Evolutionary conservation across 2,329 filamentous ascomycete genomes (phyloP).

Genomic region (Catunica adiposa): DNA sequence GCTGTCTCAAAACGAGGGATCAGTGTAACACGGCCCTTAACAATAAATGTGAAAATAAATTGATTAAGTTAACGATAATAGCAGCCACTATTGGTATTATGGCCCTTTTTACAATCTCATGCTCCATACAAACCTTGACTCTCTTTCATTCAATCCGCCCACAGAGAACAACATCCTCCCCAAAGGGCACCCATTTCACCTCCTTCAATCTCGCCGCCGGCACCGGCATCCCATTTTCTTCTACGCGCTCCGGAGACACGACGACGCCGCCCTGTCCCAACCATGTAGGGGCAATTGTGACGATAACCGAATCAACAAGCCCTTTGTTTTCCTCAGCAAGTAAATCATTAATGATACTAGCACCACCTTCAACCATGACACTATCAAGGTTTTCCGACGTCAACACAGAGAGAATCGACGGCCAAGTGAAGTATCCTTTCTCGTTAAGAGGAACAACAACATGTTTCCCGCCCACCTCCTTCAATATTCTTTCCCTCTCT

Average conservation of each 20-base stretch:
- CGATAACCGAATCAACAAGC: conserved; percentile 62
- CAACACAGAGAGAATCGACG: conserved; percentile 43
- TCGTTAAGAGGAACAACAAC: conserved; percentile 24
- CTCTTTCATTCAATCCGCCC: conserved; percentile 34
- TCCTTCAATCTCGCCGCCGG: conserved; percentile 49
- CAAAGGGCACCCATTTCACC: conserved; percentile 61
- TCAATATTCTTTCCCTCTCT: conserved; percentile 27
- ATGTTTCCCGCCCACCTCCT: conserved; percentile 36
- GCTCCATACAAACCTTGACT: not conserved
- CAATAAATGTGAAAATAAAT: not conserved
- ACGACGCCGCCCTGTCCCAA: conserved; percentile 69
- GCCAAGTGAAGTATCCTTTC: conserved; percentile 42
- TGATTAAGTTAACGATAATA: not conserved
- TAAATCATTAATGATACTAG: conserved; percentile 62
- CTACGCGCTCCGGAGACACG: conserved; percentile 50
- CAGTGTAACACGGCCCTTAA: no score
- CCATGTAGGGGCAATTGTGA: conserved; percentile 82
- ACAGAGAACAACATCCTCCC: conserved; percentile 69
- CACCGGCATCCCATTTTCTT: conserved; percentile 33
- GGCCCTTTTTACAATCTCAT: no score
- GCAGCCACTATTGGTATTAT: no score
- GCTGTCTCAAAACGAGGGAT: no score
- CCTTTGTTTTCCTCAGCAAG: conserved; percentile 42
- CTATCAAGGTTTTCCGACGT: conserved; percentile 46
- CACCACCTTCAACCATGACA: conserved; percentile 87